Conservation (phyloP, 139 green algal species). For the Spirogloea muscicola region DNA sequence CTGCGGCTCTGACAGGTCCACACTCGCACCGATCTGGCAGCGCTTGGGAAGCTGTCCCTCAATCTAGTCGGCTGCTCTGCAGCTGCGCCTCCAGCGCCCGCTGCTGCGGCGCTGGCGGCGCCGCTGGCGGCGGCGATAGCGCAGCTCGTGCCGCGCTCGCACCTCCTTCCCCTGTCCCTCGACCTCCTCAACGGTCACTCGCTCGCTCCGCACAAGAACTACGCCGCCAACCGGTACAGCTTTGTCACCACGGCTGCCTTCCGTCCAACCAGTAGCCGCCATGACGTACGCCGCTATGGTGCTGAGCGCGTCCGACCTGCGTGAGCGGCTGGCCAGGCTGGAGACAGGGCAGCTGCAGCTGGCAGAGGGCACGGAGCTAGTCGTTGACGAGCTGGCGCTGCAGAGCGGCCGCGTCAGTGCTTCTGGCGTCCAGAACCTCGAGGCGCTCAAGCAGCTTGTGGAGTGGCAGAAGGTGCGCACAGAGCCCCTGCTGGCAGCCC, state of each 20-base stretch:
- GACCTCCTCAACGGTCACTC: slow-evolving; percentile 33
- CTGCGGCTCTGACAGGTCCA: no score
- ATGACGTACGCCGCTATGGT: no score
- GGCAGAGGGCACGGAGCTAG: slow-evolving; percentile 40
- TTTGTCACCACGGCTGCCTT: no score
- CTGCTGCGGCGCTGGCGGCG: not conserved
- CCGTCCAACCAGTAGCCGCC: no score
- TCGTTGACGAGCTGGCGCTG: slow-evolving; percentile 47
- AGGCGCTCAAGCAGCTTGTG: slow-evolving; percentile 46
- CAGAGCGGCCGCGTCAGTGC: slow-evolving; percentile 15
- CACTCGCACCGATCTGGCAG: slow-evolving; percentile 17
- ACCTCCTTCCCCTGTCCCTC: slow-evolving; percentile 26
- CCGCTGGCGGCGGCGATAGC: slow-evolving; percentile 7
- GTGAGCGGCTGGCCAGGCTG: slow-evolving; percentile 15
- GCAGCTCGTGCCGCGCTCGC: slow-evolving; percentile 18
- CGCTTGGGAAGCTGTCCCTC: slow-evolving; percentile 39
- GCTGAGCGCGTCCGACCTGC: no score
- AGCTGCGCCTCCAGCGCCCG: not conserved
- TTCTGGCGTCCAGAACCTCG: slow-evolving; percentile 38
- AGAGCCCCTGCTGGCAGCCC: not conserved
- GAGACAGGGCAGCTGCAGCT: slow-evolving; percentile 42
- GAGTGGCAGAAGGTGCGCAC: slow-evolving; percentile 46
- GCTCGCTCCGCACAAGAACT: slow-evolving; percentile 42
- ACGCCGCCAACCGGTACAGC: slow-evolving; percentile 25
- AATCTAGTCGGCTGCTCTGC: slow-evolving; percentile 23